These are phyloP conservation scores for Globisporangium cederbergense DNA, from an alignment of 352 stramenopile genomes.

Conservation along the genomic window DNA sequence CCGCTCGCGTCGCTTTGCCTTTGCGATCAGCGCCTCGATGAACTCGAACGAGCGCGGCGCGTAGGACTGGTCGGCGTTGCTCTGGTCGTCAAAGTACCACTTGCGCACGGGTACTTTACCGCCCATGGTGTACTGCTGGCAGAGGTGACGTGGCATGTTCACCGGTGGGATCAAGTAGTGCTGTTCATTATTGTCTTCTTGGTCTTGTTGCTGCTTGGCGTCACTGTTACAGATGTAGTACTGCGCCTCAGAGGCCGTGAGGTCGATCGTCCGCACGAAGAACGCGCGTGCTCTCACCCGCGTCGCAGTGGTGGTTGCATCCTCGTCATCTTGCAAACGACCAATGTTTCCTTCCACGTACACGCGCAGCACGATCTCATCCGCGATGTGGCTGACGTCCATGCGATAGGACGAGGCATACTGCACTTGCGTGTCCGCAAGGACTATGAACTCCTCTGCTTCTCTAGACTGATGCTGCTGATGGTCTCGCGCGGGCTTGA, in stretches of 20 bases:
- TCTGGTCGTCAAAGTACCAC: constrained; percentile 48
- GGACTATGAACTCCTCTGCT: constrained; percentile 15
- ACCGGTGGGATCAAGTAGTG: constrained; percentile 20
- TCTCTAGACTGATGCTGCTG: neutral
- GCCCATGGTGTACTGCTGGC: constrained; percentile 32
- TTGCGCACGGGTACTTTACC: constrained; percentile 31
- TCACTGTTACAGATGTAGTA: constrained; percentile 19
- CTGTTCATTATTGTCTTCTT: neutral
- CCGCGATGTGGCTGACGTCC: constrained; percentile 20
- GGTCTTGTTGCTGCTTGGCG: neutral
- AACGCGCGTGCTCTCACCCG: constrained; percentile 25
- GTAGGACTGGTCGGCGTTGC: constrained; percentile 27
- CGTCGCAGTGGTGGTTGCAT: neutral
- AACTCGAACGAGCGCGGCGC: constrained; percentile 21
- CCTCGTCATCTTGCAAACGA: neutral
- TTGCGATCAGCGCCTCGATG: constrained; percentile 25
- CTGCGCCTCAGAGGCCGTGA: constrained; percentile 26
- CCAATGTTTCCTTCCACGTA: constrained; percentile 24
- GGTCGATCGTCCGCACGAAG: constrained; percentile 28
- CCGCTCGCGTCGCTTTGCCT: constrained; percentile 10
- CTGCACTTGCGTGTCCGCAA: constrained; percentile 28
- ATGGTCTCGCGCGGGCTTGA: constrained; percentile 14
- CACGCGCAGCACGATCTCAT: constrained; percentile 27
- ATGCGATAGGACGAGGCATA: constrained; percentile 29
- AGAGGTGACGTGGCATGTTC: constrained; percentile 28